Base-by-base conservation (phyloP, 2,329 filamentous ascomycete species). In the Escovopsis sp. region DNA sequence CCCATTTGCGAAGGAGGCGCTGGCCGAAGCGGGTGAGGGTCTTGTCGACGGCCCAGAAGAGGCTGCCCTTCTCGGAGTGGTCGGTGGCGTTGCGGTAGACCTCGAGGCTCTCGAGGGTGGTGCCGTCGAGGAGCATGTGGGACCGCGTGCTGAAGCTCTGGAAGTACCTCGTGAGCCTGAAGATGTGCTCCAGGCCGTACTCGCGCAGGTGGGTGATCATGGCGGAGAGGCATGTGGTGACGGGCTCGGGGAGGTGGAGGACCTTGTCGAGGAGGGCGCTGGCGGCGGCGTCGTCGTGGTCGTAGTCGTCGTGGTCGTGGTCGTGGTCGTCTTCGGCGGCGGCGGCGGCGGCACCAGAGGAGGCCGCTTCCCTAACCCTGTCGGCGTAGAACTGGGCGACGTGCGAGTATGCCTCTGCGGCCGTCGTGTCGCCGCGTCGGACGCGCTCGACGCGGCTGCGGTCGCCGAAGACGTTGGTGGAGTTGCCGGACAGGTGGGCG, bases 41-140 rank as follows among this genome's bases (percentile, higher is more conserved):
- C 53, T 91, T 86, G 63, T 98, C 85, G 36, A 98, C 70, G 0
- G 87, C 85, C 91, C 91, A 98, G 60, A 96, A 88, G 4, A 98
- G 68, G 58, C 88, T 95, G 3, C 91, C 91, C 53, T 82, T 88
- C 45, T 82, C 77, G 0, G 77, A 74, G 53, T 88, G 76, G 55
- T 96, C 88, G 0, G 89, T 96, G 53, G 87, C 79, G 51, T 98
- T 98, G 47, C 88, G 83, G 57, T 95, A 98, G 2, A 98, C 86
- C 58, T 98, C 91, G 11, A 98, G 72, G 53, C 86, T 94, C 39
- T 86, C 89, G 33, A 98, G 66, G 0, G 89, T 95, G 43, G 94
- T 98, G 37, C 89, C 91, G 56, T 93, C 95, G 46, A 98, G 68
- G 4, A 96, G 69, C 91, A 98, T 96, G 56, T 96, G 88, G 12